These are phyloP conservation scores for Mucor circinelloides DNA, from an alignment of 371 early-diverging fungal species.

Conservation along the genomic window DNA sequence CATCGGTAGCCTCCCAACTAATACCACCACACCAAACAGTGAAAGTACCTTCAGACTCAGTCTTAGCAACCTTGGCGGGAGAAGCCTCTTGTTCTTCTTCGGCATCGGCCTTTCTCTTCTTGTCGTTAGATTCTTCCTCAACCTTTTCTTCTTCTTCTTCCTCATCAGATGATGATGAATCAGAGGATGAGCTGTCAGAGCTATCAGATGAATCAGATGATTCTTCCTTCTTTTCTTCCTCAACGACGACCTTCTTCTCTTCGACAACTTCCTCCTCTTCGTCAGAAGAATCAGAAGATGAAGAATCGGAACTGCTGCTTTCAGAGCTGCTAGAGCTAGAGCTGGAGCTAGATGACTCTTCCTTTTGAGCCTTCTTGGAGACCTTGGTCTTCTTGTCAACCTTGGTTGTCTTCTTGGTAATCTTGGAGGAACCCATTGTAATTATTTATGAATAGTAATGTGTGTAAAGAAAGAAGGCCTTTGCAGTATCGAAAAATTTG, in stretches of 20 bases:
- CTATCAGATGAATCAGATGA: conserved; percentile 3
- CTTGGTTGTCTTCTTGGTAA: conserved; percentile 17
- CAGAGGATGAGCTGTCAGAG: conserved; percentile 5
- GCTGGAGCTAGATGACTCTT: conserved; percentile 3
- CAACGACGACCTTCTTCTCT: background rate
- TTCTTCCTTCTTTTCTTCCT: conserved; percentile 4
- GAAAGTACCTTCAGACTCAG: conserved; percentile 23
- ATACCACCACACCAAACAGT: conserved; percentile 74
- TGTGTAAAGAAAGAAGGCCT: background rate
- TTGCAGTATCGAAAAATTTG: background rate
- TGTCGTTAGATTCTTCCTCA: background rate
- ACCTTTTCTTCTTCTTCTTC: conserved; percentile 8
- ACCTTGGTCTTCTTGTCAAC: conserved; percentile 12
- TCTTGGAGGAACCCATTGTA: conserved; percentile 16
- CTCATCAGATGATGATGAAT: background rate
- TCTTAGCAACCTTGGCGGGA: conserved; percentile 58
- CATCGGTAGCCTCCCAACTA: conserved; percentile 66
- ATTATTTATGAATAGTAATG: background rate
- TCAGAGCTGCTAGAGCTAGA: conserved; percentile 12
- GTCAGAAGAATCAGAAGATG: conserved; percentile 9
- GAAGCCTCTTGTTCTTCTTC: conserved; percentile 23
- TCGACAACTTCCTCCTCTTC: conserved; percentile 9
- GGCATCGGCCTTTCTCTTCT: conserved; percentile 26
- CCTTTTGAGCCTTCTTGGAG: conserved; percentile 6
- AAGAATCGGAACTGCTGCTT: conserved; percentile 3